Base-by-base conservation (phyloP, 768 basidiomycete genomes). In the Tricholoma sp. region DNA sequence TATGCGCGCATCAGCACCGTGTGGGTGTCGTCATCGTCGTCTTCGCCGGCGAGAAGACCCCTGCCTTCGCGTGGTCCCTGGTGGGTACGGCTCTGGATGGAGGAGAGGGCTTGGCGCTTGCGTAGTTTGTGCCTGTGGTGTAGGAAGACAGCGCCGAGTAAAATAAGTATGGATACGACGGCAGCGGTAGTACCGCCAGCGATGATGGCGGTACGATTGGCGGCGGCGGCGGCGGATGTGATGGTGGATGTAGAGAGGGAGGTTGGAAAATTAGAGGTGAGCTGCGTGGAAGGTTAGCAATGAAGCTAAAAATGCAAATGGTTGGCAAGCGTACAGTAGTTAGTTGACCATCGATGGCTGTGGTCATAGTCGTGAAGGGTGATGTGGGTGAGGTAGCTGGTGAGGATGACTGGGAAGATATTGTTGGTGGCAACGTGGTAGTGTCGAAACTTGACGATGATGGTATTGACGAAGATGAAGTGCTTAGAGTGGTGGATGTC, bases 131-230 rank as follows among this genome's bases (percentile, higher is more conserved):
- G 45, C 45, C 24, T 47, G 28, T 11, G 45, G 28, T 29, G 45
- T 1, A 47, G 45, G 45, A 48, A 48, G 29, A 31, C 28, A 7
- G 13, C 15, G 3, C 28, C 28, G 13, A 48, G 24, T 13, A 48
- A 8, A 13, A 31, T 5, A 28, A 29, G 28, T 6, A 28, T 47
- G 45, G 28, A 13, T 12, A 29, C 13, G 2, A 15, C 13, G 28
- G 28, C 28, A 29, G 47, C 28, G 13, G 18, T n/a, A 2, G 29
- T 31, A 9, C 28, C 8, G 29, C 47, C 77, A 3, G 73, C 77
- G 31, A 80, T 78, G 39, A 76, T 66, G 37, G 72, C 71, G 1
- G 72, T 76, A 17, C 75, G 76, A 4, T 65, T 44, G 8, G 58
- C 54, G 36, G 53, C 51, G 8, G 53, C 51, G 8, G 57, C 49